A percentile compares a stretch with the other conserved stretches of the same genome.
Conservation (phyloP, 768 basidiomycete species). For the Asterophora parasitica region DNA sequence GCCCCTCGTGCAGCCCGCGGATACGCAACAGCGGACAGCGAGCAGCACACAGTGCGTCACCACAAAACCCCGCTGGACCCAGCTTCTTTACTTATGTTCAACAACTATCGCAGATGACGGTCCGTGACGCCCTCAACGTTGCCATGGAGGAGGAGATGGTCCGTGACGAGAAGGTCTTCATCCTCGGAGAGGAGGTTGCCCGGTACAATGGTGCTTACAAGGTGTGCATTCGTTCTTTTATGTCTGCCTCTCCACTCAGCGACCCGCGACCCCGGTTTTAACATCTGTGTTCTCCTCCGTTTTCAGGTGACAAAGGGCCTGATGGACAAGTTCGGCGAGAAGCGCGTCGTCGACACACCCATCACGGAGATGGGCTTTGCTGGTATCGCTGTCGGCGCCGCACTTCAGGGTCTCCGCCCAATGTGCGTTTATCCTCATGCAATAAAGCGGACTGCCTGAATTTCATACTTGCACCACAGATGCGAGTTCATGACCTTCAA, state of each 20-base stretch:
- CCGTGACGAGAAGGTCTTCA: slow-evolving; percentile 90
- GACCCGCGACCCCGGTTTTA: neutral
- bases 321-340: slow-evolving; percentile 98
- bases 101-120: slow-evolving; percentile 71
- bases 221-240: slow-evolving; percentile 35
- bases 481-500: slow-evolving; percentile 99
- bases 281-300: neutral
- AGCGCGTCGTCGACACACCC: slow-evolving; percentile 94
- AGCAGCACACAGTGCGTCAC: slow-evolving; percentile 37
- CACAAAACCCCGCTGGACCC: slow-evolving; percentile 12
- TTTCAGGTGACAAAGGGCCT: slow-evolving; percentile 93
- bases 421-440: slow-evolving; percentile 46
- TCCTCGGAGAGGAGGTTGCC: slow-evolving; percentile 97
- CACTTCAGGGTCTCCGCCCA: slow-evolving; percentile 89
- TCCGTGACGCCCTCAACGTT: slow-evolving; percentile 93
- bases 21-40: slow-evolving; percentile 58
- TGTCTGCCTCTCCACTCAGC: neutral
- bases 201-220: slow-evolving; percentile 98
- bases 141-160: slow-evolving; percentile 99
- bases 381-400: slow-evolving; percentile 93
- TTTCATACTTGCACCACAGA: slow-evolving; percentile 32
- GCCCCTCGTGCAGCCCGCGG: slow-evolving; percentile 42
- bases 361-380: slow-evolving; percentile 99
- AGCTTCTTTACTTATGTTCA: slow-evolving; percentile 7
- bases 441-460: slow-evolving; percentile 5